phyloP scores from a whole-genome alignment of 2,329 filamentous ascomycete species.

The Coniochaeta sp. region DNA sequence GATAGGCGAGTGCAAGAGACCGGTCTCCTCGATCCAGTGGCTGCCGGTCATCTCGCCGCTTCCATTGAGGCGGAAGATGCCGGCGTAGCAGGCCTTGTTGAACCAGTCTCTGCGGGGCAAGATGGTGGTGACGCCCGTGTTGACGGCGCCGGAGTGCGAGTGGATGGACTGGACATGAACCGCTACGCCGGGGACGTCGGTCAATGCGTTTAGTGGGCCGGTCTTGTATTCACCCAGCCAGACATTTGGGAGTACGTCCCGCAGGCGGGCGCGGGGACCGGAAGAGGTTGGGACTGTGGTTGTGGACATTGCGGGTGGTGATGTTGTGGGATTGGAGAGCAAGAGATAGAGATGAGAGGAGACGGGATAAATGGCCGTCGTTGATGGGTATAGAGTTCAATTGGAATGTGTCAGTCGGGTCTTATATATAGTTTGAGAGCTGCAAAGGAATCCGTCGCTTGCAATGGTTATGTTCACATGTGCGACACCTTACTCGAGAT shows the following conservation, averaged over 20 bases:
- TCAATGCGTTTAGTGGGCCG: constrained; percentile 40
- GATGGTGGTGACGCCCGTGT: constrained; percentile 43
- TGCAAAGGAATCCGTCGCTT: not conserved
- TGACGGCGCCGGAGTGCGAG: constrained; percentile 18
- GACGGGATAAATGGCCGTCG: too few relatives aligned
- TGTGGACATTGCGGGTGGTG: not conserved
- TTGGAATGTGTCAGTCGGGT: not conserved
- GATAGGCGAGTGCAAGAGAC: constrained; percentile 50
- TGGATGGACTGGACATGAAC: constrained; percentile 37
- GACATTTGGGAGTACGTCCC: constrained; percentile 35
- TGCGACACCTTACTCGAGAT: too few relatives aligned
- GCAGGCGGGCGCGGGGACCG: constrained; percentile 21
- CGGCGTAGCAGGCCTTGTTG: constrained; percentile 35
- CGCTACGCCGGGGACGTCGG: constrained; percentile 40
- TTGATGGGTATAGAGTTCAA: not conserved
- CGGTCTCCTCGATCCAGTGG: constrained; percentile 56
- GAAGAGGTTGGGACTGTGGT: not conserved
- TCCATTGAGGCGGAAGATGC: constrained; percentile 56
- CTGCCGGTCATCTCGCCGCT: constrained; percentile 54
- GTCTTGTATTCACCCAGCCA: constrained; percentile 33
- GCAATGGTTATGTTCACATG: too few relatives aligned
- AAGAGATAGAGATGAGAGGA: not conserved
- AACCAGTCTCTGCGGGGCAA: constrained; percentile 37
- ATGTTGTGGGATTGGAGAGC: not conserved
- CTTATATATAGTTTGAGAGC: not conserved